A percentile compares a stretch with the other conserved stretches of the same genome.
phyloP scores from a whole-genome alignment of 169 alveolate genomes.

The Amoebophrya sp. region DNA sequence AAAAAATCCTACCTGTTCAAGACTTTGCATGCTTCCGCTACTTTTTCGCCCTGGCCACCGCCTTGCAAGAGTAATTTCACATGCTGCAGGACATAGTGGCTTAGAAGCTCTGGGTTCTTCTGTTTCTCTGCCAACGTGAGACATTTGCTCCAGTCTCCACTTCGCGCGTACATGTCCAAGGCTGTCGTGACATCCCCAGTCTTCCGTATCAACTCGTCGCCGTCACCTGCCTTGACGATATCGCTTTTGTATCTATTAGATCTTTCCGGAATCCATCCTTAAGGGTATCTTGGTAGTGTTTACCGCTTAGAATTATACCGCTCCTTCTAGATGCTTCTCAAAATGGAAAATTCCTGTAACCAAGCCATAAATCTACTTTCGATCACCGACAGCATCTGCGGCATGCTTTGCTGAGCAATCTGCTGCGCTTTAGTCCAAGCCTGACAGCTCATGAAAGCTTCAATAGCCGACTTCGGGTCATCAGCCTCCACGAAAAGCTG shows the following conservation, averaged over 20 bases:
- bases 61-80: constrained; percentile 48
- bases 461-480: not conserved
- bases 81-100: constrained; percentile 38
- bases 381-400: not conserved
- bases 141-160: constrained; percentile 35
- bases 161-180: constrained; percentile 39
- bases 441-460: not conserved
- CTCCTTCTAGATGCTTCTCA: too few species aligned
- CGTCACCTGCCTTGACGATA: not conserved
- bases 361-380: not conserved
- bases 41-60: not conserved
- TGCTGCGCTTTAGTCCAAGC: not conserved
- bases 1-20: too few species aligned
- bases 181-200: constrained; percentile 48
- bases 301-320: too few species aligned
- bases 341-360: too few species aligned
- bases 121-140: constrained; percentile 26
- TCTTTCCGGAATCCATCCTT: too few species aligned
- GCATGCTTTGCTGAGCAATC: not conserved
- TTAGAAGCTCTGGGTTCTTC: constrained; percentile 26
- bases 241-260: too few species aligned
- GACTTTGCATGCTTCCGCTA: not conserved
- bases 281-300: too few species aligned
- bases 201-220: constrained; percentile 30
- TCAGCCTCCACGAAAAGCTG: constrained; percentile 16